Conservation (phyloP, 164 flowering plant species). For the Echeveria elegans region DNA sequence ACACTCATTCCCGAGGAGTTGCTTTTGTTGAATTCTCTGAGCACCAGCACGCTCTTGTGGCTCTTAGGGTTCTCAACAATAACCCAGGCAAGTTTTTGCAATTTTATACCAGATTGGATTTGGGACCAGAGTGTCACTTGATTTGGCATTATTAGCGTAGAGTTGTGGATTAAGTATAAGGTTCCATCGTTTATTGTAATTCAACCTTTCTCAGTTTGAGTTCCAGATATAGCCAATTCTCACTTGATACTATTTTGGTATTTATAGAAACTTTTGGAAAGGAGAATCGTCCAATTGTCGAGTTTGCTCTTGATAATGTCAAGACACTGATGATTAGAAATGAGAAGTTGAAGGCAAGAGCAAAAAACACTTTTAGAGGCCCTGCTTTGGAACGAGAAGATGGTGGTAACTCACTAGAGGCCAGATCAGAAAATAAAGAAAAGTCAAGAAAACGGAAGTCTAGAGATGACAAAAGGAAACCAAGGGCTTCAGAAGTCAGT, state of each 20-base stretch:
- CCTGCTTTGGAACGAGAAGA: constrained; percentile 17
- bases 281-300: constrained; percentile 81
- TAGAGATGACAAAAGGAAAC: constrained; percentile 13
- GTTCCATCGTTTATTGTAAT: constrained; percentile 1
- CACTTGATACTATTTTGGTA: constrained; percentile 3
- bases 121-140: not conserved
- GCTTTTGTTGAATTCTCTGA: constrained; percentile 89
- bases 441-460: constrained; percentile 28
- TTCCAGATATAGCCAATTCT: not conserved
- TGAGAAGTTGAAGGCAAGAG: constrained; percentile 31
- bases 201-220: not conserved
- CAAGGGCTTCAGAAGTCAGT: constrained; percentile 11
- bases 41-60: constrained; percentile 97
- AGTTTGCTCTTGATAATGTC: constrained; percentile 79
- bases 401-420: constrained; percentile 13
- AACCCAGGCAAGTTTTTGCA: constrained; percentile 62
- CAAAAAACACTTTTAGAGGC: constrained; percentile 13
- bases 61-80: constrained; percentile 87
- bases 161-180: not conserved
- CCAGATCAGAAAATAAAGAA: constrained; percentile 12
- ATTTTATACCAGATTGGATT: no score
- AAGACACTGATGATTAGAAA: constrained; percentile 46
- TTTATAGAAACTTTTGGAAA: constrained; percentile 69
- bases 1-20: constrained; percentile 69
- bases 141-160: not conserved